Percentiles rank a stretch among this genome's conserved stretches.
phyloP scores from a whole-genome alignment of 75 land plant species.

The Picea sitchensis region DNA sequence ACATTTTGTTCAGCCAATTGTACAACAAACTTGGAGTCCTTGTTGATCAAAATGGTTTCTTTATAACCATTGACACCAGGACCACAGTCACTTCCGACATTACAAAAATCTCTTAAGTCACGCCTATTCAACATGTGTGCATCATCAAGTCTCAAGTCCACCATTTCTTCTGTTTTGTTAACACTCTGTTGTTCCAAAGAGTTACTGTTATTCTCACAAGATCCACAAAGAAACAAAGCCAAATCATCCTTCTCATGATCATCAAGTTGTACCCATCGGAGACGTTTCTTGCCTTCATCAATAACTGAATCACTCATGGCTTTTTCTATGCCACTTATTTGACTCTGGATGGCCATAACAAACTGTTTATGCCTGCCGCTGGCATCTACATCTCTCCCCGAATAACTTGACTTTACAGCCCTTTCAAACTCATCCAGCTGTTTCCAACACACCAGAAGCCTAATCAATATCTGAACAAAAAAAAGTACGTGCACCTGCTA shows the following conservation, averaged over 20 bases:
- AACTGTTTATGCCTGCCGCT: conserved; percentile 49
- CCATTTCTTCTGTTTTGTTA: neutral
- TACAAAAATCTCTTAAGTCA: neutral
- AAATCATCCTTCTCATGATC: conserved; percentile 57
- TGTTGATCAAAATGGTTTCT: conserved; percentile 13
- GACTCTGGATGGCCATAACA: conserved; percentile 46
- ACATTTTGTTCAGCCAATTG: conserved; percentile 18
- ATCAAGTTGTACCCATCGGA: conserved; percentile 46
- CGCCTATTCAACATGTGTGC: conserved; percentile 1
- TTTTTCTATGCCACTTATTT: conserved; percentile 49
- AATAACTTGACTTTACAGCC: conserved; percentile 40
- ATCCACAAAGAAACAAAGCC: conserved; percentile 53
- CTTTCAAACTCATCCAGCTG: conserved; percentile 75
- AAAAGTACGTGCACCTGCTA: neutral
- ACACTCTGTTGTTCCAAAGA: neutral
- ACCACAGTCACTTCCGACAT: neutral
- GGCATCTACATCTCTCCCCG: conserved; percentile 23
- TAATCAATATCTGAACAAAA: neutral
- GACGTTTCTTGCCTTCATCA: conserved; percentile 34
- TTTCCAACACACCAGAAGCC: too few species aligned
- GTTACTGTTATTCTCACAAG: neutral
- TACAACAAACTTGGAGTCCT: conserved; percentile 17
- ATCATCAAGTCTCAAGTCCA: conserved; percentile 6
- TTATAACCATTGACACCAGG: conserved; percentile 10
- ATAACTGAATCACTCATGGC: conserved; percentile 28